phyloP scores from a whole-genome alignment of 176 grass and related monocot genomes.

The Oryza glaberrima region DNA sequence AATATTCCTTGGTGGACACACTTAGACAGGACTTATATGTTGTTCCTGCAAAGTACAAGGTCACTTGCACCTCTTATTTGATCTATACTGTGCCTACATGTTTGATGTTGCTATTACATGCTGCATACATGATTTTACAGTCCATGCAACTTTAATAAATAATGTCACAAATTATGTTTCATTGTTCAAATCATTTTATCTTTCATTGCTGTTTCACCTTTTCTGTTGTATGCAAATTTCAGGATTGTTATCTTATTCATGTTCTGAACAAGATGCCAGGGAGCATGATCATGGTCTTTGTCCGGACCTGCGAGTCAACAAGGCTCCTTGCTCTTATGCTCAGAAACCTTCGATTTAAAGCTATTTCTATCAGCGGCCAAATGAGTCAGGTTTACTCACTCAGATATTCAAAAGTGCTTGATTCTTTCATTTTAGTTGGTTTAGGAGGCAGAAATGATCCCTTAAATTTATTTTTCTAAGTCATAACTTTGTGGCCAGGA shows the following conservation, averaged over 20 bases:
- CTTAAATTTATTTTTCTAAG: not conserved
- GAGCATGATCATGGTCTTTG: slow-evolving; percentile 85
- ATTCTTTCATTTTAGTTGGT: slow-evolving; percentile 20
- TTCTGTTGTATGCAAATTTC: slow-evolving; percentile 24
- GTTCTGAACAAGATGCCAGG: slow-evolving; percentile 73
- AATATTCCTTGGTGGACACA: slow-evolving; percentile 93
- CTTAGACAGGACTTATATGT: slow-evolving; percentile 79
- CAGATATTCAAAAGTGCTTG: not conserved
- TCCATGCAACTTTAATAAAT: not conserved
- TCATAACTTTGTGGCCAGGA: slow-evolving; percentile 42
- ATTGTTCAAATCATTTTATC: not conserved
- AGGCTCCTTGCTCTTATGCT: slow-evolving; percentile 69
- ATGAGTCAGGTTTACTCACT: slow-evolving; percentile 74
- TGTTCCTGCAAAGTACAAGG: slow-evolving; percentile 81
- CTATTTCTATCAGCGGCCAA: slow-evolving; percentile 87
- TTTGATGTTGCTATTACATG: not conserved
- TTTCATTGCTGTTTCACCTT: slow-evolving; percentile 3
- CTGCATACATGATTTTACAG: not conserved
- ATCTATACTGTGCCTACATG: not conserved
- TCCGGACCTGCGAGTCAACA: slow-evolving; percentile 89
- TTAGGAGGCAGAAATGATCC: not conserved
- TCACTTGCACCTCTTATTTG: slow-evolving; percentile 31
- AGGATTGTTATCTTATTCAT: slow-evolving; percentile 96
- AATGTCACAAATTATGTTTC: not conserved
- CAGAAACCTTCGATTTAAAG: slow-evolving; percentile 81